A percentile compares a stretch with the other conserved stretches of the same genome.
Conservation (phyloP, 164 flowering plant species). For the Litsea cubeba region DNA sequence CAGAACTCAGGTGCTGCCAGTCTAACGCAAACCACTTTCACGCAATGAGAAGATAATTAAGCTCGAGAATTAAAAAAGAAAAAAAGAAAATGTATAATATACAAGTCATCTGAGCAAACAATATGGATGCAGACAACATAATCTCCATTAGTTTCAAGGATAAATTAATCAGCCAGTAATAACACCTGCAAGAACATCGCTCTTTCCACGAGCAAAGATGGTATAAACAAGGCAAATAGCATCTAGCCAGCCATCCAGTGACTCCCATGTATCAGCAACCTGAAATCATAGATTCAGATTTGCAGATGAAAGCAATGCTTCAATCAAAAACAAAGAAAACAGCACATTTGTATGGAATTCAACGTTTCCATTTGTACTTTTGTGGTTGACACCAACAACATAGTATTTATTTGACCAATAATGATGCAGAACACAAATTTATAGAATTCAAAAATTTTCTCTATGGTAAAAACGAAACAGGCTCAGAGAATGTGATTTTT, state of each 20-base stretch:
- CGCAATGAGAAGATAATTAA: no score
- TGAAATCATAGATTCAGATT: constrained; percentile 16
- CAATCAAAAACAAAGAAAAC: not conserved
- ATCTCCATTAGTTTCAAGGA: not conserved
- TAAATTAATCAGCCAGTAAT: constrained; percentile 34
- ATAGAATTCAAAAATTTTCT: no score
- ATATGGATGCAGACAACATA: not conserved
- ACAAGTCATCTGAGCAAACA: not conserved
- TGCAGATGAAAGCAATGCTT: not conserved
- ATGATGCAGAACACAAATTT: no score
- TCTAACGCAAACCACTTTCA: no score
- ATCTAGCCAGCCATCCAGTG: constrained; percentile 90
- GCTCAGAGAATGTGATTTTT: constrained; percentile 15
- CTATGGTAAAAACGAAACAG: not conserved
- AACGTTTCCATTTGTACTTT: no score
- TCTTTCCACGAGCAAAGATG: constrained; percentile 79
- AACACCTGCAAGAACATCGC: constrained; percentile 80
- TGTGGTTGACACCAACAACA: no score
- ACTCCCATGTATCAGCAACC: constrained; percentile 97
- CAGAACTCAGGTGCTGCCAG: no score
- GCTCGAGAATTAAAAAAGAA: no score
- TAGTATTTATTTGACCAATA: no score
- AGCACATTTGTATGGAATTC: no score
- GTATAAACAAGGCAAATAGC: constrained; percentile 92
- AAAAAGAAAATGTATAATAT: no score